Evolutionary conservation across 2,329 filamentous ascomycete genomes (phyloP), one percentile per base, ranked within the genome.

Genomic region (Epichloe gansuensis): DNA sequence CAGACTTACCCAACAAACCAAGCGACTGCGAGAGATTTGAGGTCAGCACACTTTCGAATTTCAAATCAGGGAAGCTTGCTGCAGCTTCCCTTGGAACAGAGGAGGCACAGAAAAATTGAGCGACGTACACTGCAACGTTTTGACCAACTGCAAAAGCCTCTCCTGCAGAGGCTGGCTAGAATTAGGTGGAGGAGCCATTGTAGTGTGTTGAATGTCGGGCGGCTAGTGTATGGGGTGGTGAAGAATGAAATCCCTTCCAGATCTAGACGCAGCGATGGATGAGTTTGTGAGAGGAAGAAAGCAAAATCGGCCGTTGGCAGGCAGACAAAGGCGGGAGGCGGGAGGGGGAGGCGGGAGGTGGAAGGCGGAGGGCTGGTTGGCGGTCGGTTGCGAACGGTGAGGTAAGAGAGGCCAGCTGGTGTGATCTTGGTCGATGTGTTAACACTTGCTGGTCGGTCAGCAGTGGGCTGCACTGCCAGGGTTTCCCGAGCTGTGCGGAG

Each of bases 111-210:
- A 13, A 44, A 25, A 31, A 44, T 48, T 25, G 17, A 21, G 25
- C 66, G 67, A 81, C 73, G 69, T 81, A 85, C 91, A 98, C 75
- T 97, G 93, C 60, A 97, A 76, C 45, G 90, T 97, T 70, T 95
- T 83, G 59, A 85, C 89, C 60, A 97, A 77, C 60, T 80, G 76
- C 62, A 88, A 71, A 55, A 95, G 73, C 65, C 89, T 80, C 74
- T 93, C 82, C 64, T 74, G 71, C 63, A 93, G 74, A 67, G 88
- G 83, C 69, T 85, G 69, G 61, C 73, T 77, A 53, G 85, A 73
- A 54, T 84, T 73, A 58, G 86, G 84, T 69, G 85, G 84, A 72
- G 87, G 85, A 71, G 87, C 53, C 56, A 58, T 58, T 47, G 45
- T 38, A 12, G 50, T 31, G 38, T 49, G 45, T 31, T 23, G 27